phyloP scores from a whole-genome alignment of 345 rosid genomes.

The Pugionium cornutum region DNA sequence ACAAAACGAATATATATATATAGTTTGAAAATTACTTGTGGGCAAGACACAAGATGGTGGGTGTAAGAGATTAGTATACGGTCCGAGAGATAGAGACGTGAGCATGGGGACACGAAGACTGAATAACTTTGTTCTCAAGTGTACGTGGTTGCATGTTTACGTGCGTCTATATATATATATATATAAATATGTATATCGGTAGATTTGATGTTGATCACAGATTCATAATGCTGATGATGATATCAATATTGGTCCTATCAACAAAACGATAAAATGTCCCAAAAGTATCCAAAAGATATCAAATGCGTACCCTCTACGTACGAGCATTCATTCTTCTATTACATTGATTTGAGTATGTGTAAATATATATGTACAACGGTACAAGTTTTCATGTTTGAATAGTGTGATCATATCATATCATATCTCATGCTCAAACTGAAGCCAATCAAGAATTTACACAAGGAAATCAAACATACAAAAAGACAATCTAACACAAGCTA shows the following conservation, averaged over 20 bases:
- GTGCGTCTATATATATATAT: too few relatives aligned
- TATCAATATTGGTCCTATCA: constrained; percentile 15
- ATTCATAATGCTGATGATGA: constrained; percentile 11
- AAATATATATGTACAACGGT: not conserved
- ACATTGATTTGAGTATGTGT: not conserved
- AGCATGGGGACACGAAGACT: constrained; percentile 43
- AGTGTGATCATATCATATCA: constrained; percentile 26
- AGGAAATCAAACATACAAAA: too few relatives aligned
- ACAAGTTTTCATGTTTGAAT: not conserved
- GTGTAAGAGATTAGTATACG: constrained; percentile 24
- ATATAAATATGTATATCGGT: not conserved
- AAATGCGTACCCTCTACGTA: constrained; percentile 29
- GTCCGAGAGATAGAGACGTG: constrained; percentile 41
- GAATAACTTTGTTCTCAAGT: constrained; percentile 34
- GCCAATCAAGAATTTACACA: too few relatives aligned
- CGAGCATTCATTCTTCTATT: constrained; percentile 5
- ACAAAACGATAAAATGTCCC: constrained; percentile 32
- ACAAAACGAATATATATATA: not conserved
- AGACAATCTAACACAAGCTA: too few relatives aligned
- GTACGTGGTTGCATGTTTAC: constrained; percentile 36
- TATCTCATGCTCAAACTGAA: too few relatives aligned
- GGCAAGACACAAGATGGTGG: constrained; percentile 34
- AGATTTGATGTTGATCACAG: constrained; percentile 8
- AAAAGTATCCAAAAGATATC: not conserved
- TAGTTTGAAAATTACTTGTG: constrained; percentile 2